phyloP scores from a whole-genome alignment of 768 basidiomycete species.

The Pleurotus platypus region DNA sequence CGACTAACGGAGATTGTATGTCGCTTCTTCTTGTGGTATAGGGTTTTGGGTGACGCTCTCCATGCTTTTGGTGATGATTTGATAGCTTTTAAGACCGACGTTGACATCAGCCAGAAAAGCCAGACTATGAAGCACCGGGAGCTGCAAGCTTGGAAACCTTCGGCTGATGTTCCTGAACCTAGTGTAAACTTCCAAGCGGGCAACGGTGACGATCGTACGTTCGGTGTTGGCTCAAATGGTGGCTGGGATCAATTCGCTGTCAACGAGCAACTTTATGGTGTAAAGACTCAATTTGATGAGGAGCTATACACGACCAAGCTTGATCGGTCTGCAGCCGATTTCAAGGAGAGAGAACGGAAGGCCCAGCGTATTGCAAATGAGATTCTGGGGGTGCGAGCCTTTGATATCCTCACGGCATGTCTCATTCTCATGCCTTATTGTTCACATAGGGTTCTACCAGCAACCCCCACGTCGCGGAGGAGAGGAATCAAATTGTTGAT shows the following conservation, averaged over 20 bases:
- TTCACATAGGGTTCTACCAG: conserved; percentile 47
- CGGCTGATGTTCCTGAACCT: conserved; percentile 26
- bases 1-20: conserved; percentile 72
- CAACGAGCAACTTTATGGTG: conserved; percentile 92
- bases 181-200: conserved; percentile 19
- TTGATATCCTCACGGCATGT: conserved; percentile 11
- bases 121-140: conserved; percentile 61
- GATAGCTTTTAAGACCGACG: conserved; percentile 78
- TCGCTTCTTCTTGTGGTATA: conserved; percentile 9
- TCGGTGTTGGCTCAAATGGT: conserved; percentile 48
- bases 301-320: conserved; percentile 93
- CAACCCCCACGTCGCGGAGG: conserved; percentile 89
- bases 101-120: conserved; percentile 68
- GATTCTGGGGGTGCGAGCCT: conserved; percentile 69
- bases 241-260: conserved; percentile 92
- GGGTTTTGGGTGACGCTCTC: too few relatives aligned
- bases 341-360: conserved; percentile 81
- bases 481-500: conserved; percentile 64
- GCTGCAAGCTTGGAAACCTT: conserved; percentile 74
- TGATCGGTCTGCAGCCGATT: conserved; percentile 81
- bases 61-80: neutral
- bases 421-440: conserved; percentile 8
- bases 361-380: conserved; percentile 89
- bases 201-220: conserved; percentile 65
- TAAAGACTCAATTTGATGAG: conserved; percentile 90